Percentiles rank a stretch among this genome's conserved stretches.
Conservation (phyloP, 306 rosid genomes). For the Comarum palustre region DNA sequence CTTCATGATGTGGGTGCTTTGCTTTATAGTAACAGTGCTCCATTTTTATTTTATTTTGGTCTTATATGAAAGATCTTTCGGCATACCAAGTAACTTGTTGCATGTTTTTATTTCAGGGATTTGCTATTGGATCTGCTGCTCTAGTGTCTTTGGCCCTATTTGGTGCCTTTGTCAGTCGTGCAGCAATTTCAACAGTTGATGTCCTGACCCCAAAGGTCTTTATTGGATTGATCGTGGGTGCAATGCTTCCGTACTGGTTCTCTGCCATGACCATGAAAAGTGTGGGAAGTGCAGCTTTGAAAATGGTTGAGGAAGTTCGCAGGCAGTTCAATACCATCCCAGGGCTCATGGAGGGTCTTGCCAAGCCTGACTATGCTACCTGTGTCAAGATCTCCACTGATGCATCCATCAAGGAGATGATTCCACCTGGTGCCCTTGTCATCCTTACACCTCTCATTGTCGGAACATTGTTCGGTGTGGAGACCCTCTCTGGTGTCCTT, state of each 20-base stretch:
- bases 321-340: conserved; percentile 78
- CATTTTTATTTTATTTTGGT: background rate
- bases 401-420: conserved; percentile 87
- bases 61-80: background rate
- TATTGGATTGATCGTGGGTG: conserved; percentile 69
- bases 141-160: conserved; percentile 70
- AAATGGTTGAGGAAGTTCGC: conserved; percentile 89
- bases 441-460: conserved; percentile 83
- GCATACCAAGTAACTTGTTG: conserved; percentile 7
- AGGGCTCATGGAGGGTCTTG: conserved; percentile 64
- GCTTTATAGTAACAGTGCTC: background rate
- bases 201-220: conserved; percentile 85
- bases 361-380: conserved; percentile 77
- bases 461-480: conserved; percentile 65
- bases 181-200: conserved; percentile 64
- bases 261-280: conserved; percentile 93
- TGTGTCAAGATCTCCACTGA: conserved; percentile 80
- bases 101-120: conserved; percentile 41
- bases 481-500: conserved; percentile 72
- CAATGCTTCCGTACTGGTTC: conserved; percentile 91
- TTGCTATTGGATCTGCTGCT: conserved; percentile 80
- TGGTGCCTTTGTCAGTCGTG: conserved; percentile 75
- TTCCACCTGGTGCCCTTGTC: conserved; percentile 83
- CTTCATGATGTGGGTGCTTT: background rate
- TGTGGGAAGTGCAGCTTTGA: conserved; percentile 81